Percentiles rank a stretch among this genome's conserved stretches.
Evolutionary conservation across 441 rosid species (phyloP).

Genomic region (Biscutella auriculata): DNA sequence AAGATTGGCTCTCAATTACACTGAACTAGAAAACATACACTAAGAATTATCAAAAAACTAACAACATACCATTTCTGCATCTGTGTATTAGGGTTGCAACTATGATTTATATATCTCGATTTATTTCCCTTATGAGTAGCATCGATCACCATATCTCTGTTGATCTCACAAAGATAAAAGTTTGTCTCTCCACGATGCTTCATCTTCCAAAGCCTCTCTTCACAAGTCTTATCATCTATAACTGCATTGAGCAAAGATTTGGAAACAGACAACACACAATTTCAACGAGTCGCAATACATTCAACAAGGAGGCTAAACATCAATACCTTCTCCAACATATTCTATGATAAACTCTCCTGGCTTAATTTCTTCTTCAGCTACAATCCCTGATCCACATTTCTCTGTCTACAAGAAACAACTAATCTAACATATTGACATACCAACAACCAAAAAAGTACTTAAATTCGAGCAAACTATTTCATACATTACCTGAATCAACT

Average conservation of each 20-base stretch:
- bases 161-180: slow-evolving; percentile 91
- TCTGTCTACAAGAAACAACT: slow-evolving; percentile 60
- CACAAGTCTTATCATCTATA: slow-evolving; percentile 95
- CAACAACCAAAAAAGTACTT: neutral
- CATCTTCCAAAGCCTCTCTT: slow-evolving; percentile 97
- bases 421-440: slow-evolving; percentile 24
- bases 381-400: slow-evolving; percentile 88
- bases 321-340: slow-evolving; percentile 90
- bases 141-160: slow-evolving; percentile 95
- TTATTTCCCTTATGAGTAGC: slow-evolving; percentile 95
- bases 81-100: slow-evolving; percentile 90
- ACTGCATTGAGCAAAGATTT: slow-evolving; percentile 31
- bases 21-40: slow-evolving; percentile 7
- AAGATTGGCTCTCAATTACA: neutral
- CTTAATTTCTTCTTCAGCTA: slow-evolving; percentile 80
- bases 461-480: neutral
- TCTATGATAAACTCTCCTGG: slow-evolving; percentile 89
- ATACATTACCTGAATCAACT: slow-evolving; percentile 60
- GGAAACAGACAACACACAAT: neutral
- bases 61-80: slow-evolving; percentile 90
- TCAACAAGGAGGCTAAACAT: neutral
- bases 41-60: neutral
- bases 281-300: neutral
- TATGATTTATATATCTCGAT: slow-evolving; percentile 94
- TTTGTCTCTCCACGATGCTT: slow-evolving; percentile 87